phyloP scores from a whole-genome alignment of 2,329 filamentous ascomycete genomes.

The Diplodia seriata region DNA sequence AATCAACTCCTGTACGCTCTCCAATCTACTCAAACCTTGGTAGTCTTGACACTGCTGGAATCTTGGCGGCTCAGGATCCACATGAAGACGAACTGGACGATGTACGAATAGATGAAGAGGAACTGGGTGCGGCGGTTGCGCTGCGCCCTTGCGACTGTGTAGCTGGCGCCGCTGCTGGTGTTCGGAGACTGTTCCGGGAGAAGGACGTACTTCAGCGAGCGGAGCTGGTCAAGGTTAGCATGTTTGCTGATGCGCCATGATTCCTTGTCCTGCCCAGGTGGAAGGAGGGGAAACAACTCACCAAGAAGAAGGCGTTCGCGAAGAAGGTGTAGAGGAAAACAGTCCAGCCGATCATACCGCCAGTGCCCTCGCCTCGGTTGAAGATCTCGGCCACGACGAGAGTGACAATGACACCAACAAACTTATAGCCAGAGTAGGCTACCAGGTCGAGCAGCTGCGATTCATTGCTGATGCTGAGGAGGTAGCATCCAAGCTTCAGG shows the following conservation, averaged over 20 bases:
- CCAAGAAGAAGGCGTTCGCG: conserved; percentile 94
- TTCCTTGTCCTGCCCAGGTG: neutral
- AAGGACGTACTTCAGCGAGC: conserved; percentile 93
- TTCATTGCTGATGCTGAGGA: conserved; percentile 91
- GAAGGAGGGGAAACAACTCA: conserved; percentile 54
- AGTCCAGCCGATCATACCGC: conserved; percentile 86
- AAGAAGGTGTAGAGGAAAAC: conserved; percentile 91
- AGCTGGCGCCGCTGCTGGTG: conserved; percentile 64
- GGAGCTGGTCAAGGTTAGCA: conserved; percentile 65
- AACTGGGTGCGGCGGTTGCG: conserved; percentile 89
- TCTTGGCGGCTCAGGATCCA: conserved; percentile 58
- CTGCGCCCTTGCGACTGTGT: conserved; percentile 81
- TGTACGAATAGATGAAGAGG: conserved; percentile 90
- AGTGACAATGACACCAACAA: conserved; percentile 93
- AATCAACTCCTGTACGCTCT: neutral
- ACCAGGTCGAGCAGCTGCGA: conserved; percentile 92
- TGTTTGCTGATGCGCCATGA: neutral
- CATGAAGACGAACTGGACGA: conserved; percentile 95
- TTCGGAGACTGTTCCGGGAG: conserved; percentile 80
- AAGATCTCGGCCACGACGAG: conserved; percentile 79
- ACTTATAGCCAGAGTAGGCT: conserved; percentile 98
- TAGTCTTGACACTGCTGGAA: conserved; percentile 9
- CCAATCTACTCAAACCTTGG: conserved; percentile 7
- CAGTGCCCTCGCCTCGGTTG: conserved; percentile 80
- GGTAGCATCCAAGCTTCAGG: conserved; percentile 90